Evolutionary conservation across 1,284 basidiomycete genomes (phyloP).

Genomic region (Leccinum pachyderme): DNA sequence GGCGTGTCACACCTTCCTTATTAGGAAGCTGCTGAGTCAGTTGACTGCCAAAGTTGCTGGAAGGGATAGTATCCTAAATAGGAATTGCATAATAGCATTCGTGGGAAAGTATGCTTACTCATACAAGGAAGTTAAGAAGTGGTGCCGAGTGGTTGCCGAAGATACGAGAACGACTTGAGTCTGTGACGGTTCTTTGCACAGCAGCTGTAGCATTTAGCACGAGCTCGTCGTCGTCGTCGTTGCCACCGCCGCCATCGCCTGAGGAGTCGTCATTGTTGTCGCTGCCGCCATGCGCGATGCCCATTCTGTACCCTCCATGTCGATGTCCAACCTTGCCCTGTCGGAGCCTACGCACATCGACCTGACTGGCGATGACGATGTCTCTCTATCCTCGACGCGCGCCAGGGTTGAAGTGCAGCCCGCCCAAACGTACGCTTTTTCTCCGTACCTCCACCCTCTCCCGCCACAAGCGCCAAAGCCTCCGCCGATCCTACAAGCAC

Average conservation of each 20-base stretch:
- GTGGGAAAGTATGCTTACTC: slow-evolving; percentile 29
- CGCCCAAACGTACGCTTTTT: slow-evolving; percentile 25
- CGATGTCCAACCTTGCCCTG: slow-evolving; percentile 35
- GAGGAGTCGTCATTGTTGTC: slow-evolving; percentile 1
- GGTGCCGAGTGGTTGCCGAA: slow-evolving; percentile 29
- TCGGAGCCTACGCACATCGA: slow-evolving; percentile 50
- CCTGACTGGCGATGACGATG: slow-evolving; percentile 61
- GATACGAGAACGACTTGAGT: slow-evolving; percentile 25
- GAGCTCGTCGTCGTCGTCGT: not conserved
- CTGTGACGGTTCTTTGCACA: slow-evolving; percentile 19
- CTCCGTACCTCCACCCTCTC: slow-evolving; percentile 17
- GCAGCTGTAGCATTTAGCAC: slow-evolving; percentile 2
- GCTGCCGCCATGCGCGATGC: slow-evolving; percentile 30
- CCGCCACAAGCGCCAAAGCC: slow-evolving; percentile 22
- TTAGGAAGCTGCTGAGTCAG: not conserved
- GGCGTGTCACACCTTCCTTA: not conserved
- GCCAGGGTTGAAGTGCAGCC: slow-evolving; percentile 37
- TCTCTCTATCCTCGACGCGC: slow-evolving; percentile 28
- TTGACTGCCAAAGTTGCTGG: not conserved
- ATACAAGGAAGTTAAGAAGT: slow-evolving; percentile 11
- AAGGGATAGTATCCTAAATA: not conserved
- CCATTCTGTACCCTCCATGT: slow-evolving; percentile 24
- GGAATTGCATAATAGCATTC: slow-evolving; percentile 3
- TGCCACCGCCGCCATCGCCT: slow-evolving; percentile 14
- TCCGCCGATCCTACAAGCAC: slow-evolving; percentile 20